Evolutionary conservation across 495 filamentous ascomycete species (phyloP), one percentile per base, ranked within the genome.

Genomic region (Neurospora sp.): DNA sequence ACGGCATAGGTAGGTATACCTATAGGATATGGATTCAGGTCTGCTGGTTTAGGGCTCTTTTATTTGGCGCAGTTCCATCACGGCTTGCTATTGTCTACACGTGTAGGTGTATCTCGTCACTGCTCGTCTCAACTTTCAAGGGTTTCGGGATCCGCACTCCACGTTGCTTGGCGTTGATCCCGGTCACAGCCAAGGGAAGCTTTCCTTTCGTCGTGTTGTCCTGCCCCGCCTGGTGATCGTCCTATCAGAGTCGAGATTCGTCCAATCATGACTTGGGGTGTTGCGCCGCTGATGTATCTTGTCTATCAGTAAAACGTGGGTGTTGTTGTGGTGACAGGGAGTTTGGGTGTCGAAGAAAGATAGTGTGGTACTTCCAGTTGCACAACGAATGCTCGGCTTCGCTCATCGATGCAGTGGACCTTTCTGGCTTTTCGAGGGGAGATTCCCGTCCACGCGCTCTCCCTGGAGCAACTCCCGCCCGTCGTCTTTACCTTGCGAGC

Each of bases 101-200:
- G 6, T n/a, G 44, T 20, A 14, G 20, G 7, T 22, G 7, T 22
- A 27, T 59, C 48, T 59, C 48, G 27, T 61, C 27, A 61, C 12
- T 31, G 6, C 27, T 61, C 53, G 53, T 61, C 53, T 61, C 22
- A 61, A 31, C 53, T 61, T 61, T 61, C 22, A 16, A 61, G 53
- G 27, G 22, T 61, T 35, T 72, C 71, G 37, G 44, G 71, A 71
- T 72, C 53, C 69, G 69, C 73, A 71, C 22, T 68, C 73, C 69
- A 71, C 69, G 69, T 74, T 74, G 69, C 73, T 74, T 74, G 73
- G 73, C 73, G 73, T 18, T 68, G 53, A 74, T 74, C 73, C 59
- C 31, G 27, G 27, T 31, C 27, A 31, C 27, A 18, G 12, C 53
- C 22, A 59, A 59, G 22, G 5, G 53, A 61, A 31, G 53, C 27